Conservation (phyloP, 2,329 filamentous ascomycete genomes). For the Chaetomium sp. region DNA sequence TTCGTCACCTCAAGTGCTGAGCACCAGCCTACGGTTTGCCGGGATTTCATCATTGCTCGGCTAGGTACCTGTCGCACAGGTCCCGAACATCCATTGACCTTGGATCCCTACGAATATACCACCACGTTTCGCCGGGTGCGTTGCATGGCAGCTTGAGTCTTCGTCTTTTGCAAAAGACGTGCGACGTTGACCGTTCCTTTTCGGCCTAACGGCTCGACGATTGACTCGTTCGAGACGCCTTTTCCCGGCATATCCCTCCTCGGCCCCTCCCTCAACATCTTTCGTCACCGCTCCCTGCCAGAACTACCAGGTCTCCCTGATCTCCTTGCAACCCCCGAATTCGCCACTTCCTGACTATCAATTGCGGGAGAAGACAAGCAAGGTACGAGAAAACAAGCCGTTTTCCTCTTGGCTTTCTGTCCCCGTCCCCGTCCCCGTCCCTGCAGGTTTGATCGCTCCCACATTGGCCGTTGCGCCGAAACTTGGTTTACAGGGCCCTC, state of each 20-base stretch:
- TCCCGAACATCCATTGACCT: constrained; percentile 23
- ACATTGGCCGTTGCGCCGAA: constrained; percentile 28
- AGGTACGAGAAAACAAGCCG: constrained; percentile 21
- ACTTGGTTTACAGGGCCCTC: constrained; percentile 30
- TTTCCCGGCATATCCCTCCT: not conserved
- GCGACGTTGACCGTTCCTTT: not conserved
- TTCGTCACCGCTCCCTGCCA: not conserved
- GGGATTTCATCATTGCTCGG: not conserved
- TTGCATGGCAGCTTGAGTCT: constrained; percentile 13
- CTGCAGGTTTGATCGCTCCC: constrained; percentile 21
- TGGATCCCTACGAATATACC: constrained; percentile 16
- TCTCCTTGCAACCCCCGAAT: not conserved
- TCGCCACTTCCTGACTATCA: not conserved
- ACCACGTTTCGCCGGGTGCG: constrained; percentile 19
- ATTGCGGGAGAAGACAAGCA: not conserved
- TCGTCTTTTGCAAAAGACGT: not conserved
- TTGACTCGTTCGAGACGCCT: constrained; percentile 16
- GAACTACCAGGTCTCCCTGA: not conserved
- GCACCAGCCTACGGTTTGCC: constrained; percentile 9
- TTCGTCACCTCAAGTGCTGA: constrained; percentile 12
- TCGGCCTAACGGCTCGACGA: constrained; percentile 4
- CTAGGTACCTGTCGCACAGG: constrained; percentile 7
- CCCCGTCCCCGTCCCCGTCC: too few relatives aligned
- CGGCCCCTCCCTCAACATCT: constrained; percentile 2
- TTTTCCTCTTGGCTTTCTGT: constrained; percentile 16